Percentiles rank a stretch among this genome's conserved stretches.
phyloP scores from a whole-genome alignment of 192 early-diverging fungal species.

The Backusella psychrophila region DNA sequence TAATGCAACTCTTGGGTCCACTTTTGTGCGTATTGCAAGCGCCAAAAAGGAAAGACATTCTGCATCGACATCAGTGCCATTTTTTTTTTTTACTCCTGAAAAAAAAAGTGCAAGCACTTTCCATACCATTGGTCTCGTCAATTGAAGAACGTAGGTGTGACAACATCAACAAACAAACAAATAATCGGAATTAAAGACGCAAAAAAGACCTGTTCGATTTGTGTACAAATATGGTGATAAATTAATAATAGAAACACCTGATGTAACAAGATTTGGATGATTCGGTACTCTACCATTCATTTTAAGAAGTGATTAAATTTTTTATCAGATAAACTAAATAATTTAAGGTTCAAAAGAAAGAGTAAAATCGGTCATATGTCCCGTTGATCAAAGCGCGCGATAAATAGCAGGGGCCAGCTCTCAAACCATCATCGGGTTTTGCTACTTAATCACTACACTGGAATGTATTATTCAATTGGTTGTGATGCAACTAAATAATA shows the following conservation, averaged over 20 bases:
- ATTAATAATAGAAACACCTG: constrained; percentile 1
- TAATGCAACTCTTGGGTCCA: neutral
- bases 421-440: neutral
- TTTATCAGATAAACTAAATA: neutral
- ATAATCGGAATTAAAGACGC: neutral
- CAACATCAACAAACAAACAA: constrained; percentile 4
- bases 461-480: neutral
- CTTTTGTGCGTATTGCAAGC: neutral
- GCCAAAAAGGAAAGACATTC: neutral
- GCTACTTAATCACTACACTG: neutral
- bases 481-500: neutral
- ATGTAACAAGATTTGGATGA: neutral
- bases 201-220: neutral
- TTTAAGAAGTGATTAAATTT: neutral
- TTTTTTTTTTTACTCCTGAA: neutral
- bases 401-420: neutral
- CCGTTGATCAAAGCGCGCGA: neutral
- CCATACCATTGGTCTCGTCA: neutral
- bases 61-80: constrained; percentile 2
- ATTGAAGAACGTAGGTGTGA: constrained; percentile 3
- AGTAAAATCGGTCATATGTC: neutral
- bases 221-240: neutral
- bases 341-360: neutral
- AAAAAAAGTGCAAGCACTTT: neutral
- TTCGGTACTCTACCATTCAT: neutral